Evolutionary conservation across 2,329 filamentous ascomycete genomes (phyloP).

Genomic region (Diplodia corticola): DNA sequence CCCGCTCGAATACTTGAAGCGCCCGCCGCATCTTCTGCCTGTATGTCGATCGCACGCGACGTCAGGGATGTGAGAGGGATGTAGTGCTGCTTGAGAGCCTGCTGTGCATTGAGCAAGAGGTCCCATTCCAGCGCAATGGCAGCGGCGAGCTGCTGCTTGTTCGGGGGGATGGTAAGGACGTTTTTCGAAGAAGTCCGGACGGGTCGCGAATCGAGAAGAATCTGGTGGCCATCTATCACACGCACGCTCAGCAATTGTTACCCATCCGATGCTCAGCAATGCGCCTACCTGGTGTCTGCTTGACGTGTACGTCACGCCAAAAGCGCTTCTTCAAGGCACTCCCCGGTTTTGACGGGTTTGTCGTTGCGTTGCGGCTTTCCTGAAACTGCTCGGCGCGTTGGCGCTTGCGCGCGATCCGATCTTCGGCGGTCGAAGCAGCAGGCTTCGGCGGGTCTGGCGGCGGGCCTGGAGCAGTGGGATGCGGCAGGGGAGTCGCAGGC

Average conservation of each 20-base stretch:
- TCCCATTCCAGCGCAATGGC: constrained; percentile 95
- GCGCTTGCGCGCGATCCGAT: constrained; percentile 50
- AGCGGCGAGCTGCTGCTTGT: constrained; percentile 78
- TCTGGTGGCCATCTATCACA: constrained; percentile 53
- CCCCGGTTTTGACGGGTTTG: constrained; percentile 47
- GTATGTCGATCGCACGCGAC: constrained; percentile 81
- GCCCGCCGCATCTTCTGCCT: constrained; percentile 61
- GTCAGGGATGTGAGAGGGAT: constrained; percentile 86
- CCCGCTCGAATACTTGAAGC: constrained; percentile 58
- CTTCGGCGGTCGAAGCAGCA: constrained; percentile 48
- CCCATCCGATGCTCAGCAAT: neutral
- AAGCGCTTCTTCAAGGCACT: constrained; percentile 69
- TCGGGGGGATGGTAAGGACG: constrained; percentile 68
- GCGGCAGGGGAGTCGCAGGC: constrained; percentile 57
- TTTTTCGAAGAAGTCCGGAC: constrained; percentile 75
- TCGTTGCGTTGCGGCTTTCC: constrained; percentile 46
- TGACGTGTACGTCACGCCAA: constrained; percentile 81
- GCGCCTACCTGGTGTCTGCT: constrained; percentile 57
- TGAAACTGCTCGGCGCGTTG: constrained; percentile 53
- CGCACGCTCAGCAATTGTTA: neutral
- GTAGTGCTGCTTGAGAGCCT: constrained; percentile 81
- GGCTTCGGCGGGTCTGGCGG: constrained; percentile 59
- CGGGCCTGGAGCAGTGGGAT: constrained; percentile 59
- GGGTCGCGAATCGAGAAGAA: constrained; percentile 76
- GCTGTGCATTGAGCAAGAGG: constrained; percentile 73